Conservation (phyloP, 1,284 basidiomycete genomes). For the Cryptococcus sp. region DNA sequence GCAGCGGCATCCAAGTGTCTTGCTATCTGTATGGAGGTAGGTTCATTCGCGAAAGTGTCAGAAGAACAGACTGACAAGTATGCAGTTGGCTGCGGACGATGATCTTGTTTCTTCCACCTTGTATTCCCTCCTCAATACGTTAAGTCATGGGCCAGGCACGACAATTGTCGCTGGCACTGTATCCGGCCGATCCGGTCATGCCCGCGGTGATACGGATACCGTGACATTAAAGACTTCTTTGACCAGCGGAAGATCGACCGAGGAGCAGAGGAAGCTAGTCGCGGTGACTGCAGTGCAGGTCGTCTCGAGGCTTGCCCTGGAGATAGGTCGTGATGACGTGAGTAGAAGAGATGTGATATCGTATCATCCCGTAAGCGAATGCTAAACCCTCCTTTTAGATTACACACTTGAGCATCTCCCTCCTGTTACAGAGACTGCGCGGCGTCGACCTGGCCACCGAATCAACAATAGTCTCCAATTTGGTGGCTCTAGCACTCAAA, state of each 20-base stretch:
- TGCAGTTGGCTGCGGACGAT: slow-evolving; percentile 77
- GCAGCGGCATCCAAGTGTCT: slow-evolving; percentile 85
- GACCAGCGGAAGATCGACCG: slow-evolving; percentile 56
- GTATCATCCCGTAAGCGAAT: not conserved
- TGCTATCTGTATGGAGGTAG: slow-evolving; percentile 80
- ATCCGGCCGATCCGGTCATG: slow-evolving; percentile 23
- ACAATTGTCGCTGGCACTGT: slow-evolving; percentile 30
- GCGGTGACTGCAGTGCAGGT: slow-evolving; percentile 89
- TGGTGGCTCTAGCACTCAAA: slow-evolving; percentile 83
- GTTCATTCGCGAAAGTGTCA: slow-evolving; percentile 16
- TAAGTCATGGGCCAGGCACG: slow-evolving; percentile 74
- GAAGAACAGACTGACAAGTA: slow-evolving; percentile 4
- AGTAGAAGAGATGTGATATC: slow-evolving; percentile 18
- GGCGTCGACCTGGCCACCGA: slow-evolving; percentile 82
- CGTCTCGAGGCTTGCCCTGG: slow-evolving; percentile 77
- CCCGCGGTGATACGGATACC: slow-evolving; percentile 9
- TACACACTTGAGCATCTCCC: slow-evolving; percentile 81
- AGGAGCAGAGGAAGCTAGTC: slow-evolving; percentile 80
- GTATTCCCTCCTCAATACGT: slow-evolving; percentile 92
- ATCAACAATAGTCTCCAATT: slow-evolving; percentile 84
- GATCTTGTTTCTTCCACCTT: slow-evolving; percentile 92
- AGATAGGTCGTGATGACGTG: slow-evolving; percentile 78
- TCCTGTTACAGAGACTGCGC: slow-evolving; percentile 85
- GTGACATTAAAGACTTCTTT: slow-evolving; percentile 20
- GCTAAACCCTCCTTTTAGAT: slow-evolving; percentile 57